Evolutionary conservation across 1,139 yeast species (phyloP).

Genomic region (Geotrichum armillariae): DNA sequence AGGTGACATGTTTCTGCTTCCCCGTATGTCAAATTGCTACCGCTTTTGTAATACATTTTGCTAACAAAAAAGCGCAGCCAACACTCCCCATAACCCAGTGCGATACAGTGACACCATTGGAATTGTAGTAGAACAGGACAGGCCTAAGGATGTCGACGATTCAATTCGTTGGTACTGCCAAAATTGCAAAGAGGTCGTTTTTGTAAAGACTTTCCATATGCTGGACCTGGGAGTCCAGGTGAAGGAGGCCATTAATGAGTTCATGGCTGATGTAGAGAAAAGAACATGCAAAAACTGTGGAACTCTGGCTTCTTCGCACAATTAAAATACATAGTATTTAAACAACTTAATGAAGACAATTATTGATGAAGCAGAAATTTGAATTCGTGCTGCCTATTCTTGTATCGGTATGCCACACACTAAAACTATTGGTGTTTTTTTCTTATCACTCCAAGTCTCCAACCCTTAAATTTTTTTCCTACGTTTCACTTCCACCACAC

Average conservation of each 20-base stretch:
- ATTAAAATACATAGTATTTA: constrained; percentile 1
- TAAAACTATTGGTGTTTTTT: too few relatives aligned
- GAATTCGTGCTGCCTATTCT: too few relatives aligned
- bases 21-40: constrained; percentile 39
- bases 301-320: constrained; percentile 40
- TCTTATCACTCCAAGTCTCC: background rate
- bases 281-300: constrained; percentile 80
- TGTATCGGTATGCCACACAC: too few relatives aligned
- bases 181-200: constrained; percentile 61
- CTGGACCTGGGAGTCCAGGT: constrained; percentile 87
- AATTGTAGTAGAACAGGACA: constrained; percentile 89
- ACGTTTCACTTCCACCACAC: background rate
- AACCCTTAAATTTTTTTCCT: background rate
- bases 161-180: constrained; percentile 85
- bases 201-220: constrained; percentile 73
- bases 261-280: constrained; percentile 60
- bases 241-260: constrained; percentile 72
- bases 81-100: constrained; percentile 88
- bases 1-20: constrained; percentile 84
- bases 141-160: constrained; percentile 71
- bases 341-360: background rate
- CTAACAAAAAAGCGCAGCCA: constrained; percentile 42
- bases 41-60: too few relatives aligned
- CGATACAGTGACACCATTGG: constrained; percentile 86
- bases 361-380: background rate